A percentile compares a stretch with the other conserved stretches of the same genome.
These are phyloP conservation scores for Raddia guianensis DNA, from an alignment of 176 grass and related monocot genomes.

Conservation along the genomic window DNA sequence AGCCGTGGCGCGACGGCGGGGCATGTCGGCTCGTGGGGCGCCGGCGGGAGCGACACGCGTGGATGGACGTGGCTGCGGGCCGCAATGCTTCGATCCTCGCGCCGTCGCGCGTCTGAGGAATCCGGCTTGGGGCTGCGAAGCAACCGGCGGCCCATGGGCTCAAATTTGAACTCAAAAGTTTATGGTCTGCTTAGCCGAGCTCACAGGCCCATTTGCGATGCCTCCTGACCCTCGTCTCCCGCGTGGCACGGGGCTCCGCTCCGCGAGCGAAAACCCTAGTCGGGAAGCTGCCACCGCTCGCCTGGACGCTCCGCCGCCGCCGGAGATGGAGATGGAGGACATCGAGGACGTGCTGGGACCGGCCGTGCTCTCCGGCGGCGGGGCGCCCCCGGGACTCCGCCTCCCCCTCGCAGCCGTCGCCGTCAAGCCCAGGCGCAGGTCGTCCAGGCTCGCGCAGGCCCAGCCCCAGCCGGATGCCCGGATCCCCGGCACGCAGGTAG, in stretches of 20 bases:
- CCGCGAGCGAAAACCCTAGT: slow-evolving; percentile 64
- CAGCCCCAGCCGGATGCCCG: slow-evolving; percentile 39
- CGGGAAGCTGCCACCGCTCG: background rate
- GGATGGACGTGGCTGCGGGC: background rate
- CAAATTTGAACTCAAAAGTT: too few species aligned
- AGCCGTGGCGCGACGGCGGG: background rate
- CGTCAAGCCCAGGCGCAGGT: slow-evolving; percentile 67
- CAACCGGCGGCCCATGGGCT: too few species aligned
- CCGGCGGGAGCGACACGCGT: background rate
- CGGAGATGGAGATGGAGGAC: slow-evolving; percentile 65
- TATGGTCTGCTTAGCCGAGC: too few species aligned
- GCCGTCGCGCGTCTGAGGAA: background rate
- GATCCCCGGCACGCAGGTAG: slow-evolving; percentile 84
- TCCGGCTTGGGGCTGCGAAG: too few species aligned
- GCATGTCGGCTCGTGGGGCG: background rate
- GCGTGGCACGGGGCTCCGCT: background rate
- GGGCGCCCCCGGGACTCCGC: slow-evolving; percentile 63
- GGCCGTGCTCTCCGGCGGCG: slow-evolving; percentile 28
- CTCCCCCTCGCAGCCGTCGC: slow-evolving; percentile 63
- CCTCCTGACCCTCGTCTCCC: too few species aligned
- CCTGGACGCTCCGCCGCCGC: background rate
- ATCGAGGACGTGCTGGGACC: slow-evolving; percentile 80
- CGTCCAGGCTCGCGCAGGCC: slow-evolving; percentile 53
- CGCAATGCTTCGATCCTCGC: background rate
- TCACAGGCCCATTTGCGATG: background rate